phyloP scores from a whole-genome alignment of 441 rosid species.

The Dalechampia spathulata region DNA sequence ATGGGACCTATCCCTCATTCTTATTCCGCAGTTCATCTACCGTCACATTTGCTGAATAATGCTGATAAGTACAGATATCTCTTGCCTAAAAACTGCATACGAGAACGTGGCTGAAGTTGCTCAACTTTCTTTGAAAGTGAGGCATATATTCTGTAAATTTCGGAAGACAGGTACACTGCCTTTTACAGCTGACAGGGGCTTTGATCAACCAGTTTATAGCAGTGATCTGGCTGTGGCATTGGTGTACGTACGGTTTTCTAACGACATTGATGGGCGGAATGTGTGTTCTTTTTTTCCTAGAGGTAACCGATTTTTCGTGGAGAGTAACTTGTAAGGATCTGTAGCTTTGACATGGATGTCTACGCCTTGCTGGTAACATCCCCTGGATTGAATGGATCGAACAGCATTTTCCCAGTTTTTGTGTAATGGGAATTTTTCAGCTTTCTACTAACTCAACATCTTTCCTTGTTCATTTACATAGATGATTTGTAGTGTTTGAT shows the following conservation, averaged over 20 bases:
- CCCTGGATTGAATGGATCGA: conserved; percentile 18
- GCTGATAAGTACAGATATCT: conserved; percentile 60
- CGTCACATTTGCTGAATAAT: conserved; percentile 52
- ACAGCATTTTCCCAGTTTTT: conserved; percentile 32
- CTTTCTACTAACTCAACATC: too few relatives aligned
- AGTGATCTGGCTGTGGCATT: conserved; percentile 8
- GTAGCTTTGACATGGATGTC: conserved; percentile 3
- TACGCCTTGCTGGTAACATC: conserved; percentile 17
- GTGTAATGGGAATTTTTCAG: conserved; percentile 43
- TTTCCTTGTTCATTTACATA: too few relatives aligned
- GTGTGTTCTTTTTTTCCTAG: conserved; percentile 17
- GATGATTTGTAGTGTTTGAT: too few relatives aligned
- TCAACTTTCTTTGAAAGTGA: conserved; percentile 18
- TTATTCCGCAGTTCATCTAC: conserved; percentile 75
- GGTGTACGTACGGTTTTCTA: conserved; percentile 11
- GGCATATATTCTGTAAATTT: conserved; percentile 15
- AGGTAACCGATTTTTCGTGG: conserved; percentile 17
- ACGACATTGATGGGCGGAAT: not conserved
- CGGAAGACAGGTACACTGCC: conserved; percentile 12
- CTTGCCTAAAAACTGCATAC: conserved; percentile 71
- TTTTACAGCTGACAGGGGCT: conserved; percentile 11
- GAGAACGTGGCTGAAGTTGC: conserved; percentile 59
- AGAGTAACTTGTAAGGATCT: conserved; percentile 13
- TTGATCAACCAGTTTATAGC: conserved; percentile 2
- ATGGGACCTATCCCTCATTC: conserved; percentile 76